A percentile compares a stretch with the other conserved stretches of the same genome.
Conservation (phyloP, 1,139 yeast species). For the Zygotorulaspora mrakii region DNA sequence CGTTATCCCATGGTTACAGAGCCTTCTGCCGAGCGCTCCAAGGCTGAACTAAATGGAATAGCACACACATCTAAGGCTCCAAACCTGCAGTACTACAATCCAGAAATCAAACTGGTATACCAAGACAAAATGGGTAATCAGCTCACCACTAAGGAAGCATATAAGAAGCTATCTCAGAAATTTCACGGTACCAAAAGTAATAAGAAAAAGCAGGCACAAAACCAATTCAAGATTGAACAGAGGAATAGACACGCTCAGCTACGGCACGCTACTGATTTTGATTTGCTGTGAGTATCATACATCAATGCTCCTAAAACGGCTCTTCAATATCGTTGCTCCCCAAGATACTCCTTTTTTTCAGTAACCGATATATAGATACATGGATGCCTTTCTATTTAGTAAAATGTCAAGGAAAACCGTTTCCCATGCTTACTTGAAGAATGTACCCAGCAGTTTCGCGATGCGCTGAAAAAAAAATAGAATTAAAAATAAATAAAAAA, state of each 20-base stretch:
- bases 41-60: too few relatives aligned
- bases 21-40: too few relatives aligned
- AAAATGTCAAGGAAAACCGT: too few relatives aligned
- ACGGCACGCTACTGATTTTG: constrained; percentile 11
- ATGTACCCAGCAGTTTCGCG: too few relatives aligned
- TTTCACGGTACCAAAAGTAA: constrained; percentile 71
- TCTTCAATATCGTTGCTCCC: too few relatives aligned
- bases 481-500: too few relatives aligned
- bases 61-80: constrained; percentile 20
- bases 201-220: constrained; percentile 39
- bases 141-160: constrained; percentile 72
- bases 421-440: too few relatives aligned
- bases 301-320: too few relatives aligned
- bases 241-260: constrained; percentile 37
- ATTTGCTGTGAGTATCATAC: constrained; percentile 7
- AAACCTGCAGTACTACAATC: constrained; percentile 51
- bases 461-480: too few relatives aligned
- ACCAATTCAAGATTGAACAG: constrained; percentile 39
- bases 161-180: constrained; percentile 76
- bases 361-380: too few relatives aligned
- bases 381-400: too few relatives aligned
- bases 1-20: too few relatives aligned
- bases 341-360: background rate
- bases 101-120: constrained; percentile 61
- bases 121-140: constrained; percentile 68